Evolutionary conservation across 306 rosid species (phyloP).

Genomic region (Senna siamea): DNA sequence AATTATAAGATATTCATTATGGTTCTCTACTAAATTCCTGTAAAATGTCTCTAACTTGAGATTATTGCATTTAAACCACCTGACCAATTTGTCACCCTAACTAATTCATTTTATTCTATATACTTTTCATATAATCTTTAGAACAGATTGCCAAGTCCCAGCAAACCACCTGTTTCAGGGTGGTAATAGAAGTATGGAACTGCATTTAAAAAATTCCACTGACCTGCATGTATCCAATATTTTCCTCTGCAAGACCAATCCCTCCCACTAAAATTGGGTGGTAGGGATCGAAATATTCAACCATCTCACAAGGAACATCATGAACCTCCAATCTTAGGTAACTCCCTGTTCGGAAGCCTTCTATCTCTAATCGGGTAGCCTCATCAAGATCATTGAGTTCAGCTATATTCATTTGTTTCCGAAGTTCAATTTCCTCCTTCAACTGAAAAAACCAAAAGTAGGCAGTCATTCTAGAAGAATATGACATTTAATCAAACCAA

Average conservation of each 20-base stretch:
- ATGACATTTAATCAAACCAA: constrained; percentile 5
- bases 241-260: constrained; percentile 86
- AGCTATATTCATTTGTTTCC: constrained; percentile 81
- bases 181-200: background rate
- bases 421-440: constrained; percentile 83
- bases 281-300: constrained; percentile 79
- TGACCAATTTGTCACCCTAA: constrained; percentile 23
- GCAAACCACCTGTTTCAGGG: background rate
- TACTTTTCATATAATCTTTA: background rate
- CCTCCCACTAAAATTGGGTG: constrained; percentile 95
- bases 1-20: constrained; percentile 7
- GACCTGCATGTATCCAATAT: constrained; percentile 96
- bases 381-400: constrained; percentile 91
- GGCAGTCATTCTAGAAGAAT: constrained; percentile 28
- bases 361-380: constrained; percentile 72
- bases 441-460: constrained; percentile 54
- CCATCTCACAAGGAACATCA: constrained; percentile 86
- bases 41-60: constrained; percentile 5
- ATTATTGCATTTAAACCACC: constrained; percentile 30
- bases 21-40: background rate
- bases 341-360: constrained; percentile 85
- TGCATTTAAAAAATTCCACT: constrained; percentile 17
- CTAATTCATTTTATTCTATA: constrained; percentile 5
- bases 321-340: constrained; percentile 91
- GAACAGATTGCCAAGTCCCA: background rate